These are phyloP conservation scores for Exserohilum rostratum DNA, from an alignment of 2,329 filamentous ascomycete species.

Conservation along the genomic window DNA sequence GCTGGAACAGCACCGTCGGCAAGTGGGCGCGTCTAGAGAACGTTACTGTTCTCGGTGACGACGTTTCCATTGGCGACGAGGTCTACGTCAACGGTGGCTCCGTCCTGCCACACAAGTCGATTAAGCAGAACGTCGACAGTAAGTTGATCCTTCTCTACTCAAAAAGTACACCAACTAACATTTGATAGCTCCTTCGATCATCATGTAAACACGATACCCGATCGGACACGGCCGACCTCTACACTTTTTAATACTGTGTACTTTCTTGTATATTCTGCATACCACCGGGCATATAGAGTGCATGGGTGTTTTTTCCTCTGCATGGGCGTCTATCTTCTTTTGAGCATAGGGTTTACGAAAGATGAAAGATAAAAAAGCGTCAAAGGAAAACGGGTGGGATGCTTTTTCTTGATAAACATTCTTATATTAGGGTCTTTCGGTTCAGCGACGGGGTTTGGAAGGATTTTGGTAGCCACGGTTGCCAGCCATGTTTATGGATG, in stretches of 20 bases:
- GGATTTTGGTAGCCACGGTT: not conserved
- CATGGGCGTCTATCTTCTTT: conserved; percentile 16
- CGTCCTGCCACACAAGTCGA: conserved; percentile 96
- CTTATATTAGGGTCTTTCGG: not conserved
- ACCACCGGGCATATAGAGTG: conserved; percentile 18
- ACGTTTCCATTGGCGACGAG: conserved; percentile 96
- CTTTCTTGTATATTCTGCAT: conserved; percentile 46
- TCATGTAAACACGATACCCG: conserved; percentile 49
- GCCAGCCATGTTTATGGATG: not conserved
- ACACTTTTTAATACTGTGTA: conserved; percentile 42
- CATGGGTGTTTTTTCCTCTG: conserved; percentile 19
- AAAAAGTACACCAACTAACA: conserved; percentile 16
- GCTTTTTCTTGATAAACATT: conserved; percentile 6
- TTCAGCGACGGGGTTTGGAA: conserved; percentile 2
- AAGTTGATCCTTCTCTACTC: conserved; percentile 18
- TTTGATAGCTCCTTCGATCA: conserved; percentile 51
- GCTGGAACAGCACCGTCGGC: conserved; percentile 96
- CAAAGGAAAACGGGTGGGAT: conserved; percentile 12
- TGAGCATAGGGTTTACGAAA: conserved; percentile 16
- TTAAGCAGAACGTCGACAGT: conserved; percentile 92
- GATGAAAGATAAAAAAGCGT: conserved; percentile 19
- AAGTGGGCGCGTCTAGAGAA: conserved; percentile 97
- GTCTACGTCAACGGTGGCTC: conserved; percentile 98
- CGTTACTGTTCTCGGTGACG: conserved; percentile 95
- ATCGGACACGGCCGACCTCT: conserved; percentile 19